Evolutionary conservation across 2,329 filamentous ascomycete species (phyloP).

Genomic region (Eurotiales sp.): DNA sequence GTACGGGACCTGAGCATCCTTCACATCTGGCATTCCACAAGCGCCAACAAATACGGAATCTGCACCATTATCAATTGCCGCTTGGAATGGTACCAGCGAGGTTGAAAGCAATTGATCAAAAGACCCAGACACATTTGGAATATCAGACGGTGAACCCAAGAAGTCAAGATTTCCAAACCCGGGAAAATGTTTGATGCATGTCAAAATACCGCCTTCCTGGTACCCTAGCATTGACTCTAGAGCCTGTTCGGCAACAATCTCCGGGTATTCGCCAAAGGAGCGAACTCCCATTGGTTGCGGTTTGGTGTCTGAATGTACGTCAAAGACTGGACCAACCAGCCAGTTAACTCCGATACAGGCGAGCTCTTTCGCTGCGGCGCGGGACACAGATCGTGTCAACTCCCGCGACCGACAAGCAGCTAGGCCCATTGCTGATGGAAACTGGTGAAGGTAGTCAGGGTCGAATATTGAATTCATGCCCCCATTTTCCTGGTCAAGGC

Average conservation of each 20-base stretch:
- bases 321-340: slow-evolving; percentile 14
- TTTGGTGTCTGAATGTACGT: slow-evolving; percentile 11
- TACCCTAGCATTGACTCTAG: slow-evolving; percentile 14
- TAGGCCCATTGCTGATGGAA: slow-evolving; percentile 13
- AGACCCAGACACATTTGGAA: slow-evolving; percentile 13
- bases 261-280: slow-evolving; percentile 14
- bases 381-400: slow-evolving; percentile 8
- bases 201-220: slow-evolving; percentile 9
- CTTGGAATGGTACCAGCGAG: slow-evolving; percentile 12
- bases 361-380: slow-evolving; percentile 11
- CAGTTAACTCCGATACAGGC: slow-evolving; percentile 13
- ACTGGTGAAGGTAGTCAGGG: slow-evolving; percentile 11
- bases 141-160: slow-evolving; percentile 12
- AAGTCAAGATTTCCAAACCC: slow-evolving; percentile 14
- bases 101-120: slow-evolving; percentile 13
- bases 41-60: slow-evolving; percentile 12
- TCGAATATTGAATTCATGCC: slow-evolving; percentile 14
- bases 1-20: slow-evolving; percentile 9
- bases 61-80: slow-evolving; percentile 10
- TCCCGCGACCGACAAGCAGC: slow-evolving; percentile 10
- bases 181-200: slow-evolving; percentile 13
- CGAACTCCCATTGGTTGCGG: slow-evolving; percentile 15
- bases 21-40: slow-evolving; percentile 14
- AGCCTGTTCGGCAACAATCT: slow-evolving; percentile 12
- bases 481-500: slow-evolving; percentile 14